phyloP scores from a whole-genome alignment of 805 yeast genomes.

The Candida ulmi region DNA sequence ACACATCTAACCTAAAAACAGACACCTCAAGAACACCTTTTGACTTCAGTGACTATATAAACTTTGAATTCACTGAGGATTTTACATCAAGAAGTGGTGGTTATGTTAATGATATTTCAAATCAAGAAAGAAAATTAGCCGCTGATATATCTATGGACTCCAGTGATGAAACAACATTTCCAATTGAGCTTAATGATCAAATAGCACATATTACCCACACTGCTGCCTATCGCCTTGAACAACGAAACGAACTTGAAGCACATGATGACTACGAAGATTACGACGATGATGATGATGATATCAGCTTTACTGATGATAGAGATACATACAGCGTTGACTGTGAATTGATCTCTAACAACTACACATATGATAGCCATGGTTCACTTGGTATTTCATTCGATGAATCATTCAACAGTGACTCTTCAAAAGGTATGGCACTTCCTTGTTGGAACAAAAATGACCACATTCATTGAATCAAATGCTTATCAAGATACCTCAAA shows the following conservation, averaged over 20 bases:
- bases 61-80: conserved; percentile 20
- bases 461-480: neutral
- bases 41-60: conserved; percentile 20
- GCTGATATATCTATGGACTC: neutral
- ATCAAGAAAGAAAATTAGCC: neutral
- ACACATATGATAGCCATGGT: too few species aligned
- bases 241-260: too few species aligned
- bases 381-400: too few species aligned
- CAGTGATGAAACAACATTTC: neutral
- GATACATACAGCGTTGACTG: too few species aligned
- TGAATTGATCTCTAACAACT: too few species aligned
- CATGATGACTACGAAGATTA: too few species aligned
- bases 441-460: too few species aligned
- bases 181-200: neutral
- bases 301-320: too few species aligned
- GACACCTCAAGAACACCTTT: conserved; percentile 16
- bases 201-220: neutral
- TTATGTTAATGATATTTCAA: neutral
- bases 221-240: too few species aligned
- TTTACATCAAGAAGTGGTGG: conserved; percentile 13
- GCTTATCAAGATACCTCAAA: too few species aligned
- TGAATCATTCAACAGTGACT: neutral
- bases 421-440: neutral
- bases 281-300: too few species aligned
- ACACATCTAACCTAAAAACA: neutral